A percentile compares a stretch with the other conserved stretches of the same genome.
Evolutionary conservation across 1,139 yeast species (phyloP).

Genomic region (Spathaspora sp.): DNA sequence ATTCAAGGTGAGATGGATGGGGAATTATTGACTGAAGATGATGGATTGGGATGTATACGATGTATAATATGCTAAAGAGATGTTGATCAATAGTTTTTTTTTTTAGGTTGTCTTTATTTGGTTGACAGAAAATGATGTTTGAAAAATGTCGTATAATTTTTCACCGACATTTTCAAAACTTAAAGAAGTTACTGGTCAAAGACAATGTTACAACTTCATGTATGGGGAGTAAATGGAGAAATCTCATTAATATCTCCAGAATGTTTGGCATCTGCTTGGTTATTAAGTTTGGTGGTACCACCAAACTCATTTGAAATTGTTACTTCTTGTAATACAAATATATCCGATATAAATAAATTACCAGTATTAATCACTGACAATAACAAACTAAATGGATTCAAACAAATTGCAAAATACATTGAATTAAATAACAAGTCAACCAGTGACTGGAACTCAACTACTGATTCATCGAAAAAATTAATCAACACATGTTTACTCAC

Average conservation of each 20-base stretch:
- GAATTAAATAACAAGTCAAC: slow-evolving; percentile 12
- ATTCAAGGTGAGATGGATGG: not conserved
- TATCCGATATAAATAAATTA: slow-evolving; percentile 51
- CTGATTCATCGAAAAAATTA: slow-evolving; percentile 17
- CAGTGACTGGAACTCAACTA: not conserved
- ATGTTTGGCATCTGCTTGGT: slow-evolving; percentile 38
- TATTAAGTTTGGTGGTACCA: slow-evolving; percentile 16
- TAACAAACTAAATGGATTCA: slow-evolving; percentile 44
- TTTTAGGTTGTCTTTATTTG: not conserved
- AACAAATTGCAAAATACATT: slow-evolving; percentile 39
- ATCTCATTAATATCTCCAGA: slow-evolving; percentile 43
- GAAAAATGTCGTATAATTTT: not conserved
- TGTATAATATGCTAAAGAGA: not conserved
- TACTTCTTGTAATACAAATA: slow-evolving; percentile 58
- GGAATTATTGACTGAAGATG: slow-evolving; percentile 8
- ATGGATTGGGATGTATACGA: slow-evolving; percentile 4
- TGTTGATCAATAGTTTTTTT: not conserved
- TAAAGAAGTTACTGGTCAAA: not conserved
- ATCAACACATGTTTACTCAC: slow-evolving; percentile 26
- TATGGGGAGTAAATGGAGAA: slow-evolving; percentile 51
- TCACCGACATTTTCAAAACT: not conserved
- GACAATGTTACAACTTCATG: slow-evolving; percentile 43
- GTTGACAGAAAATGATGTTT: not conserved
- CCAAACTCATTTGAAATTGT: slow-evolving; percentile 33
- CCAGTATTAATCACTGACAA: slow-evolving; percentile 51